Percentiles rank a stretch among this genome's conserved stretches.
Conservation (phyloP, 148 eudicot species). For the Heliosperma pusillum region DNA sequence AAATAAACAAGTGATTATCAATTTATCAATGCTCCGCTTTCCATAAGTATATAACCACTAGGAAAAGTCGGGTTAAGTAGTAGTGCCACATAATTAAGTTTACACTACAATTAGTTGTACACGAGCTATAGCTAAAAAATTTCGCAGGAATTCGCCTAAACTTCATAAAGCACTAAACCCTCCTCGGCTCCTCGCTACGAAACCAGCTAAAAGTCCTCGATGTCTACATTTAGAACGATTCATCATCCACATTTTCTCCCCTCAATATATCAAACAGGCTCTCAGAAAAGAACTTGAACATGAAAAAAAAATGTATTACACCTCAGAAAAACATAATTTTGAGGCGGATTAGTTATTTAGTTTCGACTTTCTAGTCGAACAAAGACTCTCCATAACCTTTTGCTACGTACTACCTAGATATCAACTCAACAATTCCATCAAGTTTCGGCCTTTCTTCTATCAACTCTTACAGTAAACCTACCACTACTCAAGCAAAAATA, state of each 20-base stretch:
- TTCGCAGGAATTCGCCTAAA: too few species aligned
- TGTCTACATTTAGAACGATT: not conserved
- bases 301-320: too few species aligned
- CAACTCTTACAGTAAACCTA: not conserved
- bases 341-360: not conserved
- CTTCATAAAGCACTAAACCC: not conserved
- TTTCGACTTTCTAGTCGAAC: not conserved
- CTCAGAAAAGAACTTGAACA: not conserved
- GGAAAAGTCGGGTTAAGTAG: too few species aligned
- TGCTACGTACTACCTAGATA: not conserved
- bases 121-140: too few species aligned
- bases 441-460: not conserved
- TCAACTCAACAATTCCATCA: not conserved
- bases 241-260: not conserved
- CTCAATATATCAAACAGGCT: not conserved
- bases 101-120: too few species aligned
- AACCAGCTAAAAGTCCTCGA: not conserved
- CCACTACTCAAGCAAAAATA: not conserved
- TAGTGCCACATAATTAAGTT: too few species aligned
- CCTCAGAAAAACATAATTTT: not conserved
- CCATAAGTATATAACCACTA: too few species aligned
- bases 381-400: not conserved
- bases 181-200: not conserved
- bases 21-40: not conserved
- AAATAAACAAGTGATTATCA: too few species aligned